Base-by-base conservation (phyloP, 2,329 filamentous ascomycete species). In the Hypoxylon rubiginosum region DNA sequence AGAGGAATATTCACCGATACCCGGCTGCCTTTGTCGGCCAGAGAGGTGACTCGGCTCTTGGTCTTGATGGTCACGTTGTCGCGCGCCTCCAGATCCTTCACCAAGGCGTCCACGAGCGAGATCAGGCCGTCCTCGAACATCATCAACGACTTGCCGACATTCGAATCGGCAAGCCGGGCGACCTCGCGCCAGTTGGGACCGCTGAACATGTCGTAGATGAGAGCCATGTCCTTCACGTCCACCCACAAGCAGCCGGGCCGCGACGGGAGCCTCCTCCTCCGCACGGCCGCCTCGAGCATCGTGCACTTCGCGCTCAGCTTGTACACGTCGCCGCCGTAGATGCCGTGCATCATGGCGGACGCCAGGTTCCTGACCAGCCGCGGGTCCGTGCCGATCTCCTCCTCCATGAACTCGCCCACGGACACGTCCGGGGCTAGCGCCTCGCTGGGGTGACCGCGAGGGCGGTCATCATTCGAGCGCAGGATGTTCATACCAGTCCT, bases 301-400 rank as follows among this genome's bases (percentile, higher is more conserved):
- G 92, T 82, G 54, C 88, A 89, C 71, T 88, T 88, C 51, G 88
- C 88, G 78, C 94, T 97, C 54, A 98, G 82, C 75, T 91, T 86
- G 77, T 92, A 89, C 51, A 97, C 88, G 79, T 97, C 92, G 4
- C 96, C 96, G 21, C 94, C 96, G 78, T 97, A 97, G 63, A 98
- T 93, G 45, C 96, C 96, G 78, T 98, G 96, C 57, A 93, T 74
- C 75, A 89, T 81, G 55, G 90, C 93, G 4, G 93, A 97, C 6
- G 89, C 79, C 17, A 97, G 58, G 72, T 97, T 94, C 71, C 96
- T 85, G 13, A 88, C 88, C 6, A 92, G 69, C 34, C 82, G 77
- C 17, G 39, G 39, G 21, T 83, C 81, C 46, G 84, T 83, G 4
- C 79, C 79, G 15, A 90, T 77, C 7, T 88, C 79, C 30, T 88